Base-by-base conservation (phyloP, 2,329 filamentous ascomycete genomes). In the Ilyonectria destructans region DNA sequence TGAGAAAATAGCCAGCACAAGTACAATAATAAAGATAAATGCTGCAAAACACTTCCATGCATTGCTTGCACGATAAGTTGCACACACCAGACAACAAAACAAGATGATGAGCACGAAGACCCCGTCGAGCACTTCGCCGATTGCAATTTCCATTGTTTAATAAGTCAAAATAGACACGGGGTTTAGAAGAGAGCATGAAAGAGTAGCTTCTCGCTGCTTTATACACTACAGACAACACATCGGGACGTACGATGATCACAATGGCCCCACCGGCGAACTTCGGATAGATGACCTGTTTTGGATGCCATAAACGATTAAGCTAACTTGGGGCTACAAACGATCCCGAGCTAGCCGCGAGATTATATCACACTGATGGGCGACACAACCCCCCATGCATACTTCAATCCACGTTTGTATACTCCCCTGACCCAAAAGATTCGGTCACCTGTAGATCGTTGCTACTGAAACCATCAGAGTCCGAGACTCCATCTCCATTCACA, bases 401-500 rank as follows among this genome's bases (percentile, higher is more conserved):
- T 51, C 15, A 51, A 8, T 19, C 15, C 17, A 15, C n/a, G 13
- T 45, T 45, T 15, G 6, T 45, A 45, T 51, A 51, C 23, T 51
- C 43, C 21, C 3, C 19, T n/a, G n/a, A n/a, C 43, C n/a, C n/a
- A 46, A 10, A 46, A 46, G 9, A 10, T 46, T 46, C n/a, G 12
- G 43, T 46, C 12, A 46, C 43, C 9, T 10, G 9, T 46, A 46
- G 9, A 46, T 46, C n/a, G 12, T 46, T 10, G n/a, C 43, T 46
- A 46, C 43, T 46, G 6, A 51, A 51, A 29, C 23, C 23, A 51
- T 29, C 23, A 51, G 46, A 51, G 23, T 17, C 12, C 23, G 12
- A 26, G 13, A 26, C 46, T 51, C 23, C 23, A 51, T 8, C 46
- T 51, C 46, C 23, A 51, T 51, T 51, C 13, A 51, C 23, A 51